A percentile compares a stretch with the other conserved stretches of the same genome.
These are phyloP conservation scores for Chimonanthus praecox DNA, from an alignment of 164 flowering plant species.

Conservation along the genomic window DNA sequence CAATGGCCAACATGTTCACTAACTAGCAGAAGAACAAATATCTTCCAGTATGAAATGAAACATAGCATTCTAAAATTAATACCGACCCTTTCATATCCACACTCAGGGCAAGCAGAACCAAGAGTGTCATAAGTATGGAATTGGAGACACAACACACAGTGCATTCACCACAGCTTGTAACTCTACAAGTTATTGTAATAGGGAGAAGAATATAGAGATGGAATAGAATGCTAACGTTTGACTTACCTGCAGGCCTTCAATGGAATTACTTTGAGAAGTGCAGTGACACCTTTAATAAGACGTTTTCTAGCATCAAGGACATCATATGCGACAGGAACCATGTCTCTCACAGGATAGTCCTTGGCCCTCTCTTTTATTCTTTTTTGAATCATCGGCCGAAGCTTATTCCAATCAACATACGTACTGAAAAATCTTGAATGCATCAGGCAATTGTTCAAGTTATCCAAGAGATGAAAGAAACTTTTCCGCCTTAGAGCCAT, in stretches of 20 bases:
- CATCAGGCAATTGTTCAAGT: conserved; percentile 4
- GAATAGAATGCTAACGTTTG: not conserved
- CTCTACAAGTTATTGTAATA: not conserved
- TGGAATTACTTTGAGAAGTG: conserved; percentile 55
- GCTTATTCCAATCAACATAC: conserved; percentile 45
- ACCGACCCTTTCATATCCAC: not conserved
- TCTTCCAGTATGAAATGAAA: not conserved
- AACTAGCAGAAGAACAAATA: not conserved
- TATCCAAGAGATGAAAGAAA: conserved; percentile 13
- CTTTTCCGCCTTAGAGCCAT: conserved; percentile 34
- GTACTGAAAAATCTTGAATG: conserved; percentile 29
- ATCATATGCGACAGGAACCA: conserved; percentile 73
- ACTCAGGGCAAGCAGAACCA: not conserved
- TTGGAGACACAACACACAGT: not conserved
- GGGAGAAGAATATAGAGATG: not conserved
- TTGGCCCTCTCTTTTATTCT: conserved; percentile 57
- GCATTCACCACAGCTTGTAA: too few relatives aligned
- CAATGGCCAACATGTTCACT: not conserved
- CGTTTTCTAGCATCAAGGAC: conserved; percentile 46
- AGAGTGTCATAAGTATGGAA: not conserved
- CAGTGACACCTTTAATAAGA: conserved; percentile 58
- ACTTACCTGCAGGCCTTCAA: conserved; percentile 79
- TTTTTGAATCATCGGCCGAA: conserved; percentile 74
- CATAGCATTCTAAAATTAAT: not conserved
- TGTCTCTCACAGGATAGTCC: conserved; percentile 49